Percentiles rank a stretch among this genome's conserved stretches.
phyloP scores from a whole-genome alignment of 768 basidiomycete species.

The Boletus subcaerulescens region DNA sequence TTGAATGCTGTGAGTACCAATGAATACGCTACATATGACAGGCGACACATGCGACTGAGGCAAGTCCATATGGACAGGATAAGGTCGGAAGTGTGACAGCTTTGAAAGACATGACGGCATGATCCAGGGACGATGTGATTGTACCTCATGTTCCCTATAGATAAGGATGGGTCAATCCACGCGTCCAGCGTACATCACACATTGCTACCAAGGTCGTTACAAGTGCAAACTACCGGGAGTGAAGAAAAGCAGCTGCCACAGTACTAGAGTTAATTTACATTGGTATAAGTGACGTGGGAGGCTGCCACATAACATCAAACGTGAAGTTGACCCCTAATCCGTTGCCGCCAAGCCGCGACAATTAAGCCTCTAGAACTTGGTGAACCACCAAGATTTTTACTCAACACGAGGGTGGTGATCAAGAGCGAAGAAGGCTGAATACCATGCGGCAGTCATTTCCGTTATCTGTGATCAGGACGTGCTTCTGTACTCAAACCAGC shows the following conservation, averaged over 20 bases:
- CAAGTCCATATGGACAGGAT: neutral
- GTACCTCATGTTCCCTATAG: neutral
- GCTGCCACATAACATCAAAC: neutral
- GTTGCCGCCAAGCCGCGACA: constrained; percentile 1
- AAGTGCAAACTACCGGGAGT: neutral
- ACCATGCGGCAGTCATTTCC: constrained; percentile 25
- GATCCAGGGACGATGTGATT: constrained; percentile 9
- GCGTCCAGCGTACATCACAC: neutral
- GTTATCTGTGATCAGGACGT: constrained; percentile 18
- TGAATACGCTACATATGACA: neutral
- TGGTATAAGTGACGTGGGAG: neutral
- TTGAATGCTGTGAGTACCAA: neutral
- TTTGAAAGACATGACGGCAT: neutral
- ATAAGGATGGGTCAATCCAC: neutral
- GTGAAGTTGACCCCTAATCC: neutral
- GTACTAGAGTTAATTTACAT: no score
- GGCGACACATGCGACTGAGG: neutral
- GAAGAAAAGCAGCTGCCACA: neutral
- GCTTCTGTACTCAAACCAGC: neutral
- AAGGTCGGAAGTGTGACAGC: no score
- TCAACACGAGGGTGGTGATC: no score
- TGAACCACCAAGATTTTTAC: no score
- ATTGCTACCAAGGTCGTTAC: neutral
- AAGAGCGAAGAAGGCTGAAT: neutral
- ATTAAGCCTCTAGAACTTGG: no score